Base-by-base conservation (phyloP, 129 eudicot genomes). In the Lactuca sativa region DNA sequence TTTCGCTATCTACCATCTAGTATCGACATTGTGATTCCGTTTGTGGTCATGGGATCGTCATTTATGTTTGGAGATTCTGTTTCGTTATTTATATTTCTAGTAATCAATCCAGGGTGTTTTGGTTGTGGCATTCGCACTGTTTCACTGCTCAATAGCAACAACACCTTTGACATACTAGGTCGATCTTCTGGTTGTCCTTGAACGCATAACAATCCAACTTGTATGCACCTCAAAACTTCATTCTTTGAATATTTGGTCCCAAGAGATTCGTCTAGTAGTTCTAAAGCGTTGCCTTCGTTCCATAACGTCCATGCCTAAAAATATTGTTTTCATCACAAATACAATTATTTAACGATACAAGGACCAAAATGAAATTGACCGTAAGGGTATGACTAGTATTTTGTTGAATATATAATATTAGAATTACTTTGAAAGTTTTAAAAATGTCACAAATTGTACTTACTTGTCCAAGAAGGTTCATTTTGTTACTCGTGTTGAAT, bases 381-480 rank as follows among this genome's bases (percentile, higher is more conserved):
- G 44, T 43, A 43, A 43, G 49, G 9, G 49, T 43, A 43, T 9
- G 12, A 13, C 13, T 43, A 5, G 9, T 9, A 8, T 43, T 43
- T 43, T 9, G 1, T 3, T 8, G 4, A 43, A 43, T 2, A 2
- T 0, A 43, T 40, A 40, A 5, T 9, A 43, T 43, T 8, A 43
- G 4, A 43, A 43, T 43, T 9, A 9, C 12, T 43, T 43, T 43
- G 17, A 3, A 55, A 38, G 52, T 4, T 7, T 17, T n/a, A 31
- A 18, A 7, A 21, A 1, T 7, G 40, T 1, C 4, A 3, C 4
- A 32, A 10, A 12, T 31, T 16, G 44, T 72, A 79, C 96, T 85
- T 79, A 91, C 97, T 75, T 91, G 80, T 49, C 86, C 97, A n/a
- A 91, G 90, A 67, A 91, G 97, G 82, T 88, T 88, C 30, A 85